Base-by-base conservation (phyloP, 75 land plant genomes). In the Cunninghamia lanceolata region DNA sequence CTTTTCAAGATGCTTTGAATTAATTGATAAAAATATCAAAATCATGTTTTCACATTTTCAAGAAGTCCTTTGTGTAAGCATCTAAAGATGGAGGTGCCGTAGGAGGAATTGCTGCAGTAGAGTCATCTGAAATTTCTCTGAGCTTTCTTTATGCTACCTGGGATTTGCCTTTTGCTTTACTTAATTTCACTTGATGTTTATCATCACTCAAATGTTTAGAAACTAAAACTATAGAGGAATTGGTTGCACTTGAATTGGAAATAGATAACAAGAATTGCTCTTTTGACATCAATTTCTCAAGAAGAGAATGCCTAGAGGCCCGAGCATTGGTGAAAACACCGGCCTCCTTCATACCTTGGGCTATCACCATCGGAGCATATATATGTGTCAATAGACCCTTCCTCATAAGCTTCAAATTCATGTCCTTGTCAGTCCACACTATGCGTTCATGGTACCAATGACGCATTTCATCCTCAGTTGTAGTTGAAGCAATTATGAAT, bases 401-500 rank as follows among this genome's bases (percentile, higher is more conserved):
- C n/a, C n/a, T n/a, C n/a, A n/a, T n/a, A 78, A 98, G 91, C 86
- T 96, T 98, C 82, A 94, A 32, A 73, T 95, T 96, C 19, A 95
- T 87, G 6, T 87, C 88, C 87, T 90, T 94, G 81, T 96, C 96
- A 54, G 91, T 91, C 99, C 99, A 98, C 16, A 98, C 99, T 85
- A 98, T 89, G 83, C 90, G 96, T 66, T 98, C 98, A 32, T 87
- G 91, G 68, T 91, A 97, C 99, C 99, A 98, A 83, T 81, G 89
- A 39, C 86, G 87, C 99, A 98, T 98, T 80, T 98, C 99, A 84
- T 96, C 98, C 88, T 95, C 93, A 19, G 96, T 95, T 40, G 96
- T 96, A 86, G 99, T 96, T 84, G 99, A 98, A 70, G 99, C 99
- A 90, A 98, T 95, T 77, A 98, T 96, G 85, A 98, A 98, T 70